Percentiles rank a stretch among this genome's conserved stretches.
These are phyloP conservation scores for Sesbania bispinosa DNA, from an alignment of 306 rosid genomes.

Conservation along the genomic window DNA sequence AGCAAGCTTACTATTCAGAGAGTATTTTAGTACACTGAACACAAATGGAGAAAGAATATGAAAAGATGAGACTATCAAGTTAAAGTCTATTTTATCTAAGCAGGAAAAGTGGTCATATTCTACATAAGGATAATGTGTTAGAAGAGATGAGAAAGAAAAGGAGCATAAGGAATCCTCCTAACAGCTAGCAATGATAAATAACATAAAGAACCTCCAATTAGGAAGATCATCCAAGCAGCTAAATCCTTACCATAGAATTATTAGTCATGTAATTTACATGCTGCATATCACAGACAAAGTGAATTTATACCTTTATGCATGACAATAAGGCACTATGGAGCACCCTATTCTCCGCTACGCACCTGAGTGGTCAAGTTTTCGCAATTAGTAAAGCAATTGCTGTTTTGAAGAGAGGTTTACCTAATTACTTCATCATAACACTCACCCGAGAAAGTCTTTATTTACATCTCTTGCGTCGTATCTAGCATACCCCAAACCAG, in stretches of 20 bases:
- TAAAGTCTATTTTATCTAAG: not conserved
- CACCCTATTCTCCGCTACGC: slow-evolving; percentile 92
- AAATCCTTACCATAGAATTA: not conserved
- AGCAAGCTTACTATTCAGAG: slow-evolving; percentile 6
- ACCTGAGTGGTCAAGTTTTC: slow-evolving; percentile 43
- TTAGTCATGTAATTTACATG: not conserved
- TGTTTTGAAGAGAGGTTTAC: not conserved
- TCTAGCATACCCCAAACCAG: slow-evolving; percentile 84
- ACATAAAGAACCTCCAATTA: not conserved
- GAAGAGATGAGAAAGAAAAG: not conserved
- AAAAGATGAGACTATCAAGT: not conserved
- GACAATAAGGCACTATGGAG: slow-evolving; percentile 75
- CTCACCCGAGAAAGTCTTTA: slow-evolving; percentile 88
- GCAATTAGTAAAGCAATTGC: slow-evolving; percentile 32
- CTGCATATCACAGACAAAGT: not conserved
- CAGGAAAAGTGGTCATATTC: not conserved
- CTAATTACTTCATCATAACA: slow-evolving; percentile 12
- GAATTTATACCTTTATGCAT: slow-evolving; percentile 66
- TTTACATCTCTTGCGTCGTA: slow-evolving; percentile 77
- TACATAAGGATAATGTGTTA: not conserved
- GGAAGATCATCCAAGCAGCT: not conserved
- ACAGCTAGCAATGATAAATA: not conserved
- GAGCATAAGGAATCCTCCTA: not conserved
- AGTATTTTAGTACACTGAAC: not conserved
- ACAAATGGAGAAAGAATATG: not conserved